Base-by-base conservation (phyloP, 768 basidiomycete genomes). In the Panaeolus papilionaceus region DNA sequence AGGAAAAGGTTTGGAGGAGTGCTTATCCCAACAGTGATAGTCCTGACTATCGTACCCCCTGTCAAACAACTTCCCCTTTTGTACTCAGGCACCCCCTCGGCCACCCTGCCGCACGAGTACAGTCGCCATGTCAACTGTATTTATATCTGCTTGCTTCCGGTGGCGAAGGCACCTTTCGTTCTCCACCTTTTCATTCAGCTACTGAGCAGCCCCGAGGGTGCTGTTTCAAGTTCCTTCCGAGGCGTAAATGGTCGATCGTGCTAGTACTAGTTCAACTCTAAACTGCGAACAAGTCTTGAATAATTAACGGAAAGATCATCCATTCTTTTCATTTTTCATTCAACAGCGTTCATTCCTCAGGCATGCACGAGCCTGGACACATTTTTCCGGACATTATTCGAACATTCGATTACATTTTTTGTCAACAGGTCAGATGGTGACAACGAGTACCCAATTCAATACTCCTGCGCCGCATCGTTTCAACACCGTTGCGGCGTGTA, bases 81-180 rank as follows among this genome's bases (percentile, higher is more conserved):
- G n/a, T 28, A 58, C 8, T 58, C 54, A 58, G 54, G 54, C 28
- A 58, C 54, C 54, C 54, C 54, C 54, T 58, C 28, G 54, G 26
- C 54, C 28, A 58, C 54, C 54, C 54, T 58, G 54, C 28, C 54
- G 26, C 54, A 33, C 14, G 26, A 11, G 54, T 58, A 1, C 12
- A 33, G 54, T 58, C 28, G 54, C 54, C 54, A 58, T 58, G 54
- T 18, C 54, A 58, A 58, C 54, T 37, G 28, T 58, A 58, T 58
- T 58, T 58, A 37, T 37, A 28, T 37, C 54, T 58, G 54, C 54
- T 58, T 58, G 28, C n/a, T 58, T 58, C 54, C 28, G 54, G 54
- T 58, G 54, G 54, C 54, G 11, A 58, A 58, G 54, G 28, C 54
- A n/a, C 26, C 47, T 51, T 58, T 37, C 26, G 5, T 58, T 58